Percentiles rank a stretch among this genome's conserved stretches.
Conservation (phyloP, 1,139 yeast genomes). For the Debaryomyces coudertii region DNA sequence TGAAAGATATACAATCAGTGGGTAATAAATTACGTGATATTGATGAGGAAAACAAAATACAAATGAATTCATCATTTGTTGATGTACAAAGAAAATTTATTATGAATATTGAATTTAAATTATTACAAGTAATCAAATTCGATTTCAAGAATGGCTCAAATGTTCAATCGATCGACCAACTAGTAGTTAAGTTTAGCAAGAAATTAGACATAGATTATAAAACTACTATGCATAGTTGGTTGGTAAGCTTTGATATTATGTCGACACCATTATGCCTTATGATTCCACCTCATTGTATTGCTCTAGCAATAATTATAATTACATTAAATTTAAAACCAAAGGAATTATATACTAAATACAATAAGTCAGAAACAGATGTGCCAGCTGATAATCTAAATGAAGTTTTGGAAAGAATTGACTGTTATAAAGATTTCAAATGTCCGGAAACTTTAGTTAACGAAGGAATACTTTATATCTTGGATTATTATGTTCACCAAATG, state of each 20-base stretch:
- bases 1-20: conserved; percentile 58
- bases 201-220: conserved; percentile 50
- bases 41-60: conserved; percentile 27
- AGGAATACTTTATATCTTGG: conserved; percentile 62
- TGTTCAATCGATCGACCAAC: conserved; percentile 62
- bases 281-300: conserved; percentile 80
- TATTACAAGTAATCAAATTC: conserved; percentile 73
- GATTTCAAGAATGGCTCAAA: conserved; percentile 64
- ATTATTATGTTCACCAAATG: conserved; percentile 59
- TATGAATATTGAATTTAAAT: conserved; percentile 64
- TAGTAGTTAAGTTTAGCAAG: conserved; percentile 69
- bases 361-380: conserved; percentile 19
- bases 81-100: conserved; percentile 58
- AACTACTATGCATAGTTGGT: conserved; percentile 67
- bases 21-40: conserved; percentile 46
- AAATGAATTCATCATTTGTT: conserved; percentile 26
- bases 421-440: conserved; percentile 47
- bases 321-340: conserved; percentile 45
- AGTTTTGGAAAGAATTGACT: conserved; percentile 37
- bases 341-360: conserved; percentile 31
- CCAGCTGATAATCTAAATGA: conserved; percentile 21
- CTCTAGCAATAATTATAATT: conserved; percentile 62
- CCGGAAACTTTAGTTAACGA: conserved; percentile 59
- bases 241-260: conserved; percentile 71
- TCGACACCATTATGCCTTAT: conserved; percentile 71